These are phyloP conservation scores for Allantophomopsis lycopodina DNA, from an alignment of 2,329 filamentous ascomycete species.

Conservation along the genomic window DNA sequence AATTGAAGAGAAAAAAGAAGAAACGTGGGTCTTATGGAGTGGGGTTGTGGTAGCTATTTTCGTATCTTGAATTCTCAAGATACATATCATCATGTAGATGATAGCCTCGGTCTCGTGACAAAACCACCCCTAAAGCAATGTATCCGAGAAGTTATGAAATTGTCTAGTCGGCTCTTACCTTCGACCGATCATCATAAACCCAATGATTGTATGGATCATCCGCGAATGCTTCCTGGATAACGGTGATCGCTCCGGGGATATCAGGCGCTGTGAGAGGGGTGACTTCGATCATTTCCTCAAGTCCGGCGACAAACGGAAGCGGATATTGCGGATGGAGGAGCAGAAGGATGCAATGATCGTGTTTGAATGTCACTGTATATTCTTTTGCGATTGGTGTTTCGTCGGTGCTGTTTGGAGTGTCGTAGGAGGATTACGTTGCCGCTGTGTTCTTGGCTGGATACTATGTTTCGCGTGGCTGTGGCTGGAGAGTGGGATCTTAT, in stretches of 20 bases:
- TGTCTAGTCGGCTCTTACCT: conserved; percentile 23
- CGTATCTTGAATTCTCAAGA: too few relatives aligned
- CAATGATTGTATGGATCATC: conserved; percentile 55
- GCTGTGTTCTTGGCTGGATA: too few relatives aligned
- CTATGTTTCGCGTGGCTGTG: too few relatives aligned
- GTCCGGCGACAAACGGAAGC: conserved; percentile 9
- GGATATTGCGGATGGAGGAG: neutral
- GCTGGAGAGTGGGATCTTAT: too few relatives aligned
- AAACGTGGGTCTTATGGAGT: too few relatives aligned
- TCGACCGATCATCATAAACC: conserved; percentile 43
- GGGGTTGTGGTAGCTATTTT: too few relatives aligned
- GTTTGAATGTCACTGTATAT: neutral
- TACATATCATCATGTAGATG: too few relatives aligned
- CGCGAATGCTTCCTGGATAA: conserved; percentile 52
- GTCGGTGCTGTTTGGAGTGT: neutral
- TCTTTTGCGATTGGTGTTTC: neutral
- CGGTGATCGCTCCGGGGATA: conserved; percentile 48
- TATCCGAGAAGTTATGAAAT: too few relatives aligned
- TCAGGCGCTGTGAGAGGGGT: conserved; percentile 39
- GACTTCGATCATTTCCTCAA: conserved; percentile 34
- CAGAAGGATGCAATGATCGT: neutral
- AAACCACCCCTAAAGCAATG: too few relatives aligned
- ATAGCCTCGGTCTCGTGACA: too few relatives aligned
- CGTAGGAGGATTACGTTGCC: too few relatives aligned
- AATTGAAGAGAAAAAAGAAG: neutral